Evolutionary conservation across 2,329 filamentous ascomycete species (phyloP).

Genomic region (Escovopsis sp.): DNA sequence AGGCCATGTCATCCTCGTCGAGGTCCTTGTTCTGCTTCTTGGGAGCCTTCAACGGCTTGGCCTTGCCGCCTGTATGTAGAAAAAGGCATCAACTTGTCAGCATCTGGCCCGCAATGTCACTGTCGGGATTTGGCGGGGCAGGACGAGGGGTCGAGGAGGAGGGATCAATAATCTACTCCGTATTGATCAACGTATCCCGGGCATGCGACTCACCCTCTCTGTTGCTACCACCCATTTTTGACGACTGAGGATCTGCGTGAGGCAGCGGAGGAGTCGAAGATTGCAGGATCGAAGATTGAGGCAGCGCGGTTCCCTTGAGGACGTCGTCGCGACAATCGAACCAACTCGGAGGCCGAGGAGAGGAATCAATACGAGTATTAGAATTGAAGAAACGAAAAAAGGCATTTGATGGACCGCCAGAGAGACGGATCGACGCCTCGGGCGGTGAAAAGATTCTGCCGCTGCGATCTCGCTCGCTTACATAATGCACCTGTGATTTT

Average conservation of each 20-base stretch:
- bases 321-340: too few relatives aligned
- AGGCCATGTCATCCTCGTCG: slow-evolving; percentile 77
- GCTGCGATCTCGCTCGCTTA: not conserved
- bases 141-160: slow-evolving; percentile 8
- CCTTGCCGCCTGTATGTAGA: slow-evolving; percentile 54
- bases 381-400: slow-evolving; percentile 2
- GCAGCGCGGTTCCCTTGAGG: too few relatives aligned
- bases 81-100: slow-evolving; percentile 1
- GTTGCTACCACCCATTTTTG: slow-evolving; percentile 24
- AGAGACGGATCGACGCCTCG: not conserved
- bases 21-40: slow-evolving; percentile 76
- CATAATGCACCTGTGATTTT: too few relatives aligned
- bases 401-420: not conserved
- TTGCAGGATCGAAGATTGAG: not conserved
- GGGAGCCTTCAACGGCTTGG: slow-evolving; percentile 71
- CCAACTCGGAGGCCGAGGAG: too few relatives aligned
- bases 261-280: not conserved
- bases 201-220: slow-evolving; percentile 19
- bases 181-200: too few relatives aligned
- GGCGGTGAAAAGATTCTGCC: slow-evolving; percentile 2
- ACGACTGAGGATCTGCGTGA: not conserved
- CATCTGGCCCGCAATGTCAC: not conserved
- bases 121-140: not conserved
- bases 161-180: slow-evolving; percentile 1
- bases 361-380: not conserved